Base-by-base conservation (phyloP, 108 stramenopile genomes). In the Stephanodiscus triporus region DNA sequence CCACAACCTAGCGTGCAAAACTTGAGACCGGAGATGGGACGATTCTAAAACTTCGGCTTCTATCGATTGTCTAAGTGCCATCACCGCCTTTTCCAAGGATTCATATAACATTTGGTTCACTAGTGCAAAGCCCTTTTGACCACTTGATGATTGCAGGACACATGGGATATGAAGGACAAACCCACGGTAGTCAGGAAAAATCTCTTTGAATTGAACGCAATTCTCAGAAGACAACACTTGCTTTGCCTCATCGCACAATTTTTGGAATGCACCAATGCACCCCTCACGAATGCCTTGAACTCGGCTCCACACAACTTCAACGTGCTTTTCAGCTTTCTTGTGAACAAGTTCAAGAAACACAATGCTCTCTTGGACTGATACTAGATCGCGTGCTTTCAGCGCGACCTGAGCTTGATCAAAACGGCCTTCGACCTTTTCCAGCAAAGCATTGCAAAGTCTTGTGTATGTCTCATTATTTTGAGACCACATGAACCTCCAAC, bases 61-160 rank as follows among this genome's bases (percentile, higher is more conserved):
- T 27, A 63, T 51, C 10, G 26, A 9, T 27, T 30, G 9, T 7
- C 55, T 24, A 16, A 88, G 66, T 34, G 34, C 7, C 11, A 47
- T 36, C 30, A 88, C 50, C 30, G 81, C 58, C 13, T 78, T 53
- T 14, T 55, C 59, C 27, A 88, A 65, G 14, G 49, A 73, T 50
- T 85, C 80, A 32, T 40, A 75, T 7, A 88, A 43, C 13, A 88
- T 40, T 36, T 85, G 84, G 63, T 88, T 83, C 8, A 70, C 70
- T 24, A 84, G 72, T 14, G 63, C 23, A 57, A 81, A 84, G 34
- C 68, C 54, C 54, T 68, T 81, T 47, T 36, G 23, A 26, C 56
- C 61, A n/a, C 67, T 51, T 6, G n/a, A 9, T 6, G 66, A 66
- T 16, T 53, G 20, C 37, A 78, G 50, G 22, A 86, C 40, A 32